Evolutionary conservation across 768 basidiomycete genomes (phyloP).

Genomic region (Leccinum obscurum): DNA sequence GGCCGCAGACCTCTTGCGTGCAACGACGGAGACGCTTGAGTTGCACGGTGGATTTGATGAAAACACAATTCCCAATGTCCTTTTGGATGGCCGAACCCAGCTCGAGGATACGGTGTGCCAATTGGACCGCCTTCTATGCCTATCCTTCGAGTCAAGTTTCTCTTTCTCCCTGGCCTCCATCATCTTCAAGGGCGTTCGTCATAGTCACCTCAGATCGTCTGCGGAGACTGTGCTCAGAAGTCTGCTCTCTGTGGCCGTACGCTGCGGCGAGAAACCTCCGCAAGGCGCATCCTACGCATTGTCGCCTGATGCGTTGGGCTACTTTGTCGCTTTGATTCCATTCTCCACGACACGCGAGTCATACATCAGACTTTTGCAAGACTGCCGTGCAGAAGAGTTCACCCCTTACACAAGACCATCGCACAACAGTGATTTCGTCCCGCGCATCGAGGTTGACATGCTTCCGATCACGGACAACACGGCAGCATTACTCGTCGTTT

Average conservation of each 20-base stretch:
- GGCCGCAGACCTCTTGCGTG: conserved; percentile 65
- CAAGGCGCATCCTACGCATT: conserved; percentile 48
- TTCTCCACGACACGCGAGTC: conserved; percentile 56
- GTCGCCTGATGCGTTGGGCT: conserved; percentile 64
- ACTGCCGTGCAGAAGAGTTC: conserved; percentile 56
- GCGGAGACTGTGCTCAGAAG: conserved; percentile 63
- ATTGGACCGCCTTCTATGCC: conserved; percentile 67
- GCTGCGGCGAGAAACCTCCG: conserved; percentile 35
- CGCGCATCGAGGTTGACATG: conserved; percentile 54
- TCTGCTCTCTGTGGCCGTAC: conserved; percentile 60
- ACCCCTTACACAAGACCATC: conserved; percentile 38
- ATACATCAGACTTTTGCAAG: conserved; percentile 61
- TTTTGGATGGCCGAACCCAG: conserved; percentile 62
- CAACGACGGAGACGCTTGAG: conserved; percentile 65
- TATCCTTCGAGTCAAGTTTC: conserved; percentile 78
- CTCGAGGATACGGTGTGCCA: conserved; percentile 71
- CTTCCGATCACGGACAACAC: conserved; percentile 62
- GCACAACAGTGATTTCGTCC: conserved; percentile 47
- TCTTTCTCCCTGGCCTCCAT: conserved; percentile 81
- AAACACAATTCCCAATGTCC: conserved; percentile 50
- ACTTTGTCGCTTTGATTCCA: conserved; percentile 78
- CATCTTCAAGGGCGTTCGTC: conserved; percentile 85
- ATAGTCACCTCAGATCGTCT: conserved; percentile 58
- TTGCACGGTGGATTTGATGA: conserved; percentile 57
- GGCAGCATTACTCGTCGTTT: conserved; percentile 69